Conservation (phyloP, 2,329 filamentous ascomycete genomes). For the Chalaropsis ovoidea region DNA sequence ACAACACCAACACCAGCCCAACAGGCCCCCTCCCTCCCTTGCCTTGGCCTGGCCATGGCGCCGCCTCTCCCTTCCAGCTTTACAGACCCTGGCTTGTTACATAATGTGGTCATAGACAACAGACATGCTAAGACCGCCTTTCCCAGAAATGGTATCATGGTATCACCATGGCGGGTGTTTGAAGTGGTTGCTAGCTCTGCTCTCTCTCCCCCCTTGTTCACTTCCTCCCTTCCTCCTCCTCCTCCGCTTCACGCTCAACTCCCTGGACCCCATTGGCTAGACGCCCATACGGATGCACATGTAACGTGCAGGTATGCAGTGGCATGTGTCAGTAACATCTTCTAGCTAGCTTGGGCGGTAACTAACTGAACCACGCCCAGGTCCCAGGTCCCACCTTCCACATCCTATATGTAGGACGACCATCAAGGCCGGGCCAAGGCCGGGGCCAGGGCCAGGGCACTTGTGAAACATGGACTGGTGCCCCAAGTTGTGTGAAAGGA, state of each 20-base stretch:
- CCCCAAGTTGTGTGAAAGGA: background rate
- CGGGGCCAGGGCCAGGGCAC: slow-evolving; percentile 5
- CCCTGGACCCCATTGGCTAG: background rate
- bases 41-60: background rate
- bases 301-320: background rate
- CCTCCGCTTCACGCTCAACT: background rate
- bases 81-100: background rate
- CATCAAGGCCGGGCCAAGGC: background rate
- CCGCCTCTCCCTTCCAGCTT: background rate
- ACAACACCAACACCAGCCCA: too few relatives aligned
- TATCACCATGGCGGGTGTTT: background rate
- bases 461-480: slow-evolving; percentile 4
- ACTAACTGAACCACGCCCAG: background rate
- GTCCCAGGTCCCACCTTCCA: too few relatives aligned
- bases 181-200: background rate
- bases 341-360: background rate
- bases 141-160: background rate
- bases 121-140: background rate
- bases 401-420: too few relatives aligned
- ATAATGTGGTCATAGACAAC: background rate
- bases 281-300: background rate
- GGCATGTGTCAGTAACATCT: background rate
- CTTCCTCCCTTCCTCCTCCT: background rate
- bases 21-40: too few relatives aligned
- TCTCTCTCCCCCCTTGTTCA: background rate